These are phyloP conservation scores for Fusarium torulosum DNA, from an alignment of 2,329 filamentous ascomycete species.

Conservation along the genomic window DNA sequence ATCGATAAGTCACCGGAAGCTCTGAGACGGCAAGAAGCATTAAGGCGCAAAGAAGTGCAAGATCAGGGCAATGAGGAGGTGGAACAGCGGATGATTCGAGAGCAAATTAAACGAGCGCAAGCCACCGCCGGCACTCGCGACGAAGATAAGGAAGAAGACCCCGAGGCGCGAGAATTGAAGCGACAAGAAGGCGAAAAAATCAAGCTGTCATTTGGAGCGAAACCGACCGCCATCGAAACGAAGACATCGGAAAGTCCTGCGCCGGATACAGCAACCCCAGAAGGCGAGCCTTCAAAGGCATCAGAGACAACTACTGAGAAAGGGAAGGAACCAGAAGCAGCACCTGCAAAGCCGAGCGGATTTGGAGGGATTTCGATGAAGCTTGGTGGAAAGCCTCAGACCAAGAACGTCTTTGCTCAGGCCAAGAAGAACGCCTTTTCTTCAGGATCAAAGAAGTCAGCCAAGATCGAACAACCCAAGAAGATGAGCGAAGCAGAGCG, in stretches of 20 bases:
- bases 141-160: slow-evolving; percentile 57
- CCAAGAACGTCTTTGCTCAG: slow-evolving; percentile 81
- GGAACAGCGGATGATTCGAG: slow-evolving; percentile 83
- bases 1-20: slow-evolving; percentile 93
- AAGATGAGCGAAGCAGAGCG: slow-evolving; percentile 90
- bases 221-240: slow-evolving; percentile 46
- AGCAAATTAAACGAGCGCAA: slow-evolving; percentile 84
- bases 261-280: slow-evolving; percentile 15
- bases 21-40: slow-evolving; percentile 80
- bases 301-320: slow-evolving; percentile 18
- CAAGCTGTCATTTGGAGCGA: slow-evolving; percentile 74
- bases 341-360: slow-evolving; percentile 51
- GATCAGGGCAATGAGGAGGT: slow-evolving; percentile 92
- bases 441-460: slow-evolving; percentile 70
- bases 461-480: slow-evolving; percentile 72
- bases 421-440: slow-evolving; percentile 77
- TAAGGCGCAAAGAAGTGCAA: slow-evolving; percentile 84
- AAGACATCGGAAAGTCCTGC: slow-evolving; percentile 38
- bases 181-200: slow-evolving; percentile 81
- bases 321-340: slow-evolving; percentile 26
- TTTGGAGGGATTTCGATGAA: slow-evolving; percentile 71
- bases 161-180: slow-evolving; percentile 63
- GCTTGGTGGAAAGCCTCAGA: slow-evolving; percentile 71
- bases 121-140: slow-evolving; percentile 60
- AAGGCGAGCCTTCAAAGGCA: slow-evolving; percentile 19